Evolutionary conservation across 371 early-diverging fungal species (phyloP), one percentile per base, ranked within the genome.

Genomic region (Mucor irregularis): DNA sequence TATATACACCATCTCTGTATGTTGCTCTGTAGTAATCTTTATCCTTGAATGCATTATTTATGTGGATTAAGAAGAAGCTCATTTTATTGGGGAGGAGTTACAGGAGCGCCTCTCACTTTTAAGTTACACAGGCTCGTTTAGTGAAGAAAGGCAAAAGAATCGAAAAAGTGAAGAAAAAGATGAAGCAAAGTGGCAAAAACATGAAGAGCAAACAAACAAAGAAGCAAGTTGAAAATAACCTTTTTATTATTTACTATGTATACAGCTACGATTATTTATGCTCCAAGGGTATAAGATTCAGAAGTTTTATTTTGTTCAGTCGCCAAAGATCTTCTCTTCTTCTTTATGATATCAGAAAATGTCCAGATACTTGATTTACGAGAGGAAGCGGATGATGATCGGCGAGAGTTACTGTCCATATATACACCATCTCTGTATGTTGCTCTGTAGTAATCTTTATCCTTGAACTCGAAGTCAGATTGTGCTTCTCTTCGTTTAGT

Each of bases 401-500:
- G 56, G 24, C 39, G 17, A 21, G 37, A 50, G 3, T 5, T 35
- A 7, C 8, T 49, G 25, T 38, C 26, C 26, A 25, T 26, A 13
- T 60, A 61, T 5, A 61, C 49, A 21, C 58, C 57, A 38, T 61
- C 49, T 40, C 29, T 26, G 24, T 65, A 65, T 11, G 34, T 42
- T 5, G 37, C 28, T 26, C 56, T 30, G 33, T 65, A 53, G 7
- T 60, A 60, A 17, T 61, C 57, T 22, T 61, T 56, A 16, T 53
- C 40, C 19, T 56, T 60, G 29, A 56, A 61, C 19, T 53, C 53
- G 49, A 60, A 65, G 22, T 56, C 61, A 8, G 66, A 49, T 5
- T 53, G 47, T 24, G 44, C 49, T 21, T 65, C 57, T 38, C 61
- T 49, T 43, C 66, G 17, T 47, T 60, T 65, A 11, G 61, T 65